Percentiles rank a stretch among this genome's conserved stretches.
These are phyloP conservation scores for Oryza brachyantha DNA, from an alignment of 176 grass and related monocot species.

Conservation along the genomic window DNA sequence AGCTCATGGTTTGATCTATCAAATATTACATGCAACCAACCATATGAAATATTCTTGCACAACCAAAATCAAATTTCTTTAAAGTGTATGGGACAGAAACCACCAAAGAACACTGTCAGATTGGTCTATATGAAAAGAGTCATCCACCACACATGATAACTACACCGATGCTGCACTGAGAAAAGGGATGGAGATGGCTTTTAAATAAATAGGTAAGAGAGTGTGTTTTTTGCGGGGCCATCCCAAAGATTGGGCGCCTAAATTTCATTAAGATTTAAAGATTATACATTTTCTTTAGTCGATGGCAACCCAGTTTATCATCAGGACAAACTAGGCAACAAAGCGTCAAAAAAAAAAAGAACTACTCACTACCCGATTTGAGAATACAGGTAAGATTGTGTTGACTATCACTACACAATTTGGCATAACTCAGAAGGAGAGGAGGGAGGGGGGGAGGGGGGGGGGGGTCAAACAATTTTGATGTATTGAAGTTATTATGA, in stretches of 20 bases:
- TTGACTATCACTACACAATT: not conserved
- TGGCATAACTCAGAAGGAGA: too few species aligned
- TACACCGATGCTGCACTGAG: not conserved
- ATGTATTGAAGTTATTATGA: not conserved
- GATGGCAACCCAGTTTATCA: too few species aligned
- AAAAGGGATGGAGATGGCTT: not conserved
- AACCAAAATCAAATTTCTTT: not conserved
- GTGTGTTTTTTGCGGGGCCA: too few species aligned
- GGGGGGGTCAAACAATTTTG: too few species aligned
- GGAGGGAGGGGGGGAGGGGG: too few species aligned
- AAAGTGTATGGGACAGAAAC: not conserved
- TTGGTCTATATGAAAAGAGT: constrained; percentile 2
- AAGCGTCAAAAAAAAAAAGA: too few species aligned
- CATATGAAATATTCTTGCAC: not conserved
- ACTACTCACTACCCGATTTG: too few species aligned
- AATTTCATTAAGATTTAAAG: too few species aligned
- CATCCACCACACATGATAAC: not conserved
- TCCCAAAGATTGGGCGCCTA: too few species aligned
- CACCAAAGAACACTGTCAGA: not conserved
- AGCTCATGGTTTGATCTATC: not conserved
- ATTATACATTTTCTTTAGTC: too few species aligned
- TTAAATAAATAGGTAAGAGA: not conserved
- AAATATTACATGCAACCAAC: not conserved
- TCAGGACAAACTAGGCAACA: too few species aligned
- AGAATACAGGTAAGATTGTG: not conserved